Conservation (phyloP, 352 stramenopile species). For the Pythium guiyangense region DNA sequence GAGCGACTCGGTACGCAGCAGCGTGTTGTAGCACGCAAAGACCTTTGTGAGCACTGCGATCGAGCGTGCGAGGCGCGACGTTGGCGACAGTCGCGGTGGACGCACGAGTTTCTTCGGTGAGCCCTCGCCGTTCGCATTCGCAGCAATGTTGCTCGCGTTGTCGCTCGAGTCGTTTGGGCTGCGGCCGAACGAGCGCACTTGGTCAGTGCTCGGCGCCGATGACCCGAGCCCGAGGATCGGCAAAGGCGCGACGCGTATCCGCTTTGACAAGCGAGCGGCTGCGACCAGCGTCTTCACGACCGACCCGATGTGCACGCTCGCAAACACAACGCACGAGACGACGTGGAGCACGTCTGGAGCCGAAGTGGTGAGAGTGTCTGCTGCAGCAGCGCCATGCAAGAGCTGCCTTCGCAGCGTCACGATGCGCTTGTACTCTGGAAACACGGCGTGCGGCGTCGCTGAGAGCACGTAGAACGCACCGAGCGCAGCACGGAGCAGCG, state of each 20-base stretch:
- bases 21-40: background rate
- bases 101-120: constrained; percentile 6
- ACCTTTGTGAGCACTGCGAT: background rate
- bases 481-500: background rate
- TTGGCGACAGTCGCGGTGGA: too few relatives aligned
- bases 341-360: background rate
- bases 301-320: background rate
- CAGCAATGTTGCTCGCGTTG: background rate
- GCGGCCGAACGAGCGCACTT: background rate
- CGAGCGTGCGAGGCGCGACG: background rate
- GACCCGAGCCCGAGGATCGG: background rate
- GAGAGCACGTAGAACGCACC: constrained; percentile 1
- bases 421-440: background rate
- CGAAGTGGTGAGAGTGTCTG: background rate
- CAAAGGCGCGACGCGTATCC: background rate
- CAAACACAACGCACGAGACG: constrained; percentile 2
- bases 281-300: background rate
- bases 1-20: constrained; percentile 1
- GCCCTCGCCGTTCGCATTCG: background rate
- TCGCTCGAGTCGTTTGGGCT: background rate
- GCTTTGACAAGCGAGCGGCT: background rate
- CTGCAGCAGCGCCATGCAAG: background rate
- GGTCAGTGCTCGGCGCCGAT: background rate
- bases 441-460: background rate
- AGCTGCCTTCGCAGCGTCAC: background rate